Evolutionary conservation across 2,329 filamentous ascomycete genomes (phyloP).

Genomic region (Ceratocystis harringtonii): DNA sequence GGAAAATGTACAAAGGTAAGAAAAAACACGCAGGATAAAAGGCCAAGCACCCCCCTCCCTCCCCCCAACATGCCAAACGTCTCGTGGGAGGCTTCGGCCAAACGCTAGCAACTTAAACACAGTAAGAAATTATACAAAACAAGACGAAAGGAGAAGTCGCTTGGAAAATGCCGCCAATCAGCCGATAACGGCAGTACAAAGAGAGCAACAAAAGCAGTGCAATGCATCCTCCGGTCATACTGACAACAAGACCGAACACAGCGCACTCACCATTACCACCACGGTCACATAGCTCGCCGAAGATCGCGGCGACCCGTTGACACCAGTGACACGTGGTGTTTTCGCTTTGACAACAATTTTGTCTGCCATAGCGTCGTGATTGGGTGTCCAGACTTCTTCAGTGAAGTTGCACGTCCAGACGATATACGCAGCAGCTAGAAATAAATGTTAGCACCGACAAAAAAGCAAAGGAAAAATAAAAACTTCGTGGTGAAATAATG

Average conservation of each 20-base stretch:
- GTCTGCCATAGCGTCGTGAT: slow-evolving; percentile 23
- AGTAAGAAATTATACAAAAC: background rate
- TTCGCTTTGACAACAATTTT: slow-evolving; percentile 25
- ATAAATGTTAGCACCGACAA: background rate
- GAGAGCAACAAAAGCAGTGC: background rate
- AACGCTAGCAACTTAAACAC: background rate
- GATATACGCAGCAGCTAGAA: slow-evolving; percentile 26
- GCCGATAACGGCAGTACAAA: background rate
- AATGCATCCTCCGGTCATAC: background rate
- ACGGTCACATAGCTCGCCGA: background rate
- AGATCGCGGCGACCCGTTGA: slow-evolving; percentile 12
- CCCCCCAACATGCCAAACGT: background rate
- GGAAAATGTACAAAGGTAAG: background rate
- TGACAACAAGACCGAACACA: background rate
- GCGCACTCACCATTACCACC: background rate
- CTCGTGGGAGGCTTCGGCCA: background rate
- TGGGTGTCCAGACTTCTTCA: slow-evolving; percentile 22
- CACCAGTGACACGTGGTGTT: slow-evolving; percentile 20
- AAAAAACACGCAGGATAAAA: background rate
- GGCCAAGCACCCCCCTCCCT: background rate
- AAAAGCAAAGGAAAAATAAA: background rate
- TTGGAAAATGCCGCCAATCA: background rate
- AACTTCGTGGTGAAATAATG: background rate
- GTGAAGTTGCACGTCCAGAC: slow-evolving; percentile 26
- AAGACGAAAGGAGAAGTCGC: background rate